Evolutionary conservation across 306 rosid genomes (phyloP).

Genomic region (Citrullus amarus): DNA sequence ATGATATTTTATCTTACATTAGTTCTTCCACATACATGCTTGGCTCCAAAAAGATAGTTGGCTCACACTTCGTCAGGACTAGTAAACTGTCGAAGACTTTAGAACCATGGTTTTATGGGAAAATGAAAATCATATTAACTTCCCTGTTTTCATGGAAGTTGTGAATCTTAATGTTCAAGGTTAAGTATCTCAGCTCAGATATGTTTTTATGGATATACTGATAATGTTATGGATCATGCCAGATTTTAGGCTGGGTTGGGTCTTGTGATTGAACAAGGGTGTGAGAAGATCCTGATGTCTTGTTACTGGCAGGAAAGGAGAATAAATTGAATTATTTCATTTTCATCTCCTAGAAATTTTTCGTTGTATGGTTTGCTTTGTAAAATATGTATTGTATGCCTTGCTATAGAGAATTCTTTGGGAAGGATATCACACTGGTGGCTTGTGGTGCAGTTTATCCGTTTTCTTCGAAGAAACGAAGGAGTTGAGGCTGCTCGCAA

Average conservation of each 20-base stretch:
- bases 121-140: neutral
- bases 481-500: conserved; percentile 98
- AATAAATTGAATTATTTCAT: neutral
- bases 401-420: neutral
- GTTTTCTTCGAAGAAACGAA: conserved; percentile 82
- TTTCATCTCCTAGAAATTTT: neutral
- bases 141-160: neutral
- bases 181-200: neutral
- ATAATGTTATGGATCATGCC: neutral
- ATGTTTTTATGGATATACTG: neutral
- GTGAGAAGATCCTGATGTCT: neutral
- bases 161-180: neutral
- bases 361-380: neutral
- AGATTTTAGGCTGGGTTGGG: neutral
- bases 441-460: conserved; percentile 70
- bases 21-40: neutral
- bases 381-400: neutral
- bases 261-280: neutral
- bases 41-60: neutral
- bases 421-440: conserved; percentile 16
- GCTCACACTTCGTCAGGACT: neutral
- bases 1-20: neutral
- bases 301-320: neutral
- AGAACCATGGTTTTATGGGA: neutral
- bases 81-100: neutral